Evolutionary conservation across 148 eudicot species (phyloP).

Genomic region (Tetragonia tetragonoides): DNA sequence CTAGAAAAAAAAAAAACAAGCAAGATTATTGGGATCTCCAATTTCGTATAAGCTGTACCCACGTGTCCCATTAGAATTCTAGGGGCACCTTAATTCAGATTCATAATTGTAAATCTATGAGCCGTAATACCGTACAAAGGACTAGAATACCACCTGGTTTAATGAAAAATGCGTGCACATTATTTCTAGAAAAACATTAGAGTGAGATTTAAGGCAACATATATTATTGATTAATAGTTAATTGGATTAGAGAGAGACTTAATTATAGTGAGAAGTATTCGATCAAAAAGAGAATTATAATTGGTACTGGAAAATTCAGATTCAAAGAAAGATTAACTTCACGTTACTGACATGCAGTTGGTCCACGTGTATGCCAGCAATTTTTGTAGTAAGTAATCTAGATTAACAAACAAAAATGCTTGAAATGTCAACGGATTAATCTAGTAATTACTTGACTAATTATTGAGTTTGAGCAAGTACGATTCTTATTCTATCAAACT

Average conservation of each 20-base stretch:
- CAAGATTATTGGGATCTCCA: constrained; percentile 4
- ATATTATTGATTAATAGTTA: too few relatives aligned
- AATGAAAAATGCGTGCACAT: too few relatives aligned
- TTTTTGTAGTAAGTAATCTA: constrained; percentile 1
- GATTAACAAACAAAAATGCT: neutral
- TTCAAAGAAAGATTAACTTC: constrained; percentile 3
- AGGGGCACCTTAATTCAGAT: neutral
- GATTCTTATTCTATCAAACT: neutral
- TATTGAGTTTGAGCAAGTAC: neutral
- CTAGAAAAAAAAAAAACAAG: neutral
- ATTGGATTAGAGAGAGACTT: too few relatives aligned
- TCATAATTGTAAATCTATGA: neutral
- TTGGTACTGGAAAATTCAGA: neutral
- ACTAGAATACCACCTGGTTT: too few relatives aligned
- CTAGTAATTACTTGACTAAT: neutral
- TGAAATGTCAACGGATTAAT: constrained; percentile 27
- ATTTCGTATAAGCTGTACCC: constrained; percentile 8
- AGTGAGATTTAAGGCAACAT: too few relatives aligned
- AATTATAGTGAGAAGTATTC: too few relatives aligned
- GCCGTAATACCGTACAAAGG: too few relatives aligned
- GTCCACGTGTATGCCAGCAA: constrained; percentile 28
- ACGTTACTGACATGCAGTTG: constrained; percentile 3
- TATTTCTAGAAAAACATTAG: too few relatives aligned
- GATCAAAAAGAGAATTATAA: too few relatives aligned
- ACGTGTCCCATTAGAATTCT: constrained; percentile 5